A percentile compares a stretch with the other conserved stretches of the same genome.
Evolutionary conservation across 2,329 filamentous ascomycete genomes (phyloP).

Genomic region (Nemania serpens): DNA sequence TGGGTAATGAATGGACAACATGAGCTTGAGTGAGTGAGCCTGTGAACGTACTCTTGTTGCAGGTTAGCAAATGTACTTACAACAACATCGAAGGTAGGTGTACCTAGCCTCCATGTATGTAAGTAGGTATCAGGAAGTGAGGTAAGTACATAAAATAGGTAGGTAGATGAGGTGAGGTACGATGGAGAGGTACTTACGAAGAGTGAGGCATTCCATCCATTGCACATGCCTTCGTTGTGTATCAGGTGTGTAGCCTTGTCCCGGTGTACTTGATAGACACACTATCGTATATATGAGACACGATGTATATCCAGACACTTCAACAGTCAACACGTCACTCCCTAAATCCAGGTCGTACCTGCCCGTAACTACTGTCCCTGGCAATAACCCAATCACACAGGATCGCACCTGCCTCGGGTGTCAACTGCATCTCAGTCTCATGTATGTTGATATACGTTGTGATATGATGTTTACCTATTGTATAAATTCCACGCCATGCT

Average conservation of each 20-base stretch:
- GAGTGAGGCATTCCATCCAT: not conserved
- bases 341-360: constrained; percentile 12
- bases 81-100: too few species aligned
- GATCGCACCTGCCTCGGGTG: not conserved
- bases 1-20: too few species aligned
- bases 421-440: not conserved
- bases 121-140: too few species aligned
- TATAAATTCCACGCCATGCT: not conserved
- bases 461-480: too few species aligned
- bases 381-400: not conserved
- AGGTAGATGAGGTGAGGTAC: not conserved
- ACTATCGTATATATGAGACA: too few species aligned
- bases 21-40: too few species aligned
- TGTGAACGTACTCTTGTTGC: too few species aligned
- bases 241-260: too few species aligned
- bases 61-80: too few species aligned
- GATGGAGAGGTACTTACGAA: not conserved
- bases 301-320: not conserved
- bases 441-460: not conserved
- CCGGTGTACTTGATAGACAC: too few species aligned
- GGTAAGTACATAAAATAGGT: not conserved
- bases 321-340: constrained; percentile 6
- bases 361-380: not conserved
- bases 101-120: too few species aligned
- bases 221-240: too few species aligned